A percentile compares a stretch with the other conserved stretches of the same genome.
Conservation (phyloP, 2,329 filamentous ascomycete genomes). For the Allantophomopsis cytisporea region DNA sequence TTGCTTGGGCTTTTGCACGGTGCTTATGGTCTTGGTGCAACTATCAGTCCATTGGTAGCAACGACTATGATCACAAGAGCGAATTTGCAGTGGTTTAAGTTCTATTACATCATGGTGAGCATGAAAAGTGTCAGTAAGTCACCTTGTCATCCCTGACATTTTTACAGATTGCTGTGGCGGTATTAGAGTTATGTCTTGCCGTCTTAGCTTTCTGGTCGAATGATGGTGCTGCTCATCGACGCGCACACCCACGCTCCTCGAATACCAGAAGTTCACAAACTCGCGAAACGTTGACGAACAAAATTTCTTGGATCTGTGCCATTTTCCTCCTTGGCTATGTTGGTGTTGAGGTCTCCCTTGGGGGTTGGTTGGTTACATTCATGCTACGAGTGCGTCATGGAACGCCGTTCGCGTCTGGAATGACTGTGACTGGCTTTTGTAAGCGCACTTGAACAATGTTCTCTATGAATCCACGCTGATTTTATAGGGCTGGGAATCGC, state of each 20-base stretch:
- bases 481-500: conserved; percentile 57
- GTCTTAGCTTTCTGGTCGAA: conserved; percentile 48
- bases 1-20: conserved; percentile 61
- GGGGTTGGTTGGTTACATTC: conserved; percentile 76
- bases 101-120: conserved; percentile 63
- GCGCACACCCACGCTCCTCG: conserved; percentile 31
- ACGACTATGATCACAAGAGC: conserved; percentile 58
- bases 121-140: neutral
- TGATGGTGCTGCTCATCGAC: conserved; percentile 41
- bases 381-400: conserved; percentile 69
- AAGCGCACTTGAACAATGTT: too few species aligned
- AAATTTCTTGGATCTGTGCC: conserved; percentile 58
- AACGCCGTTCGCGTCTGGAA: conserved; percentile 55
- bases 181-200: conserved; percentile 38
- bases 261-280: conserved; percentile 10
- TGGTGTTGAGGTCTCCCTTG: conserved; percentile 62
- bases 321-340: conserved; percentile 69
- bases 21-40: conserved; percentile 59
- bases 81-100: conserved; percentile 51
- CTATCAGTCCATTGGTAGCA: conserved; percentile 54
- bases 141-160: neutral
- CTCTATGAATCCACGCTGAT: too few species aligned
- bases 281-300: conserved; percentile 23
- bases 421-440: conserved; percentile 66
- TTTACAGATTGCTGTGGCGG: conserved; percentile 34